Conservation (phyloP, 208 protist genomes). For the Leishmania turanica region DNA sequence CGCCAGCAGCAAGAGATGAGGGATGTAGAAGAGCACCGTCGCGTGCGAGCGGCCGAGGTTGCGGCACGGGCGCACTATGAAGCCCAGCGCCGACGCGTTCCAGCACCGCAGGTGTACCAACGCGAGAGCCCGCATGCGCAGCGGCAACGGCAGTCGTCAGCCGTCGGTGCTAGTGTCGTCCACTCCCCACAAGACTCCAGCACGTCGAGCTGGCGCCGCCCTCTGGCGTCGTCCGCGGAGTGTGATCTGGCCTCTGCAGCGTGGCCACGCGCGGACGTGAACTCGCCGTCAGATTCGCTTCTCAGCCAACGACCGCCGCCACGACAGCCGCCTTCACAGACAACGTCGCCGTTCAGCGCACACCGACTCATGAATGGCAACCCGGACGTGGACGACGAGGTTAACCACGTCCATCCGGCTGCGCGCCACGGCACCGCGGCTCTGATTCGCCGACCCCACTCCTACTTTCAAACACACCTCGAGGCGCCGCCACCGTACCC, state of each 20-base stretch:
- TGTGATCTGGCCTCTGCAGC: neutral
- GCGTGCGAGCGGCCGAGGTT: constrained; percentile 1
- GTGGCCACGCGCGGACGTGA: neutral
- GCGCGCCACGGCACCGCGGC: neutral
- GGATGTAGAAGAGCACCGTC: neutral
- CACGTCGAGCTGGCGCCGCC: neutral
- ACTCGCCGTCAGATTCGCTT: neutral
- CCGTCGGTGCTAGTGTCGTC: neutral
- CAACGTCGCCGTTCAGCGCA: neutral
- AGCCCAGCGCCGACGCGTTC: neutral
- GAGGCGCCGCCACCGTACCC: neutral
- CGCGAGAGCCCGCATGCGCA: neutral
- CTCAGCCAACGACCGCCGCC: neutral
- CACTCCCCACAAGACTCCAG: neutral
- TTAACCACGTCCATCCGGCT: neutral
- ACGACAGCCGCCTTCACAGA: neutral
- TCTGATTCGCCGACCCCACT: neutral
- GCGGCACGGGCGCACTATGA: constrained; percentile 10
- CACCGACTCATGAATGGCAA: constrained; percentile 16
- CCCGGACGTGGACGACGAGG: neutral
- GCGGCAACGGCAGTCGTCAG: neutral
- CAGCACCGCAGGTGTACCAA: neutral
- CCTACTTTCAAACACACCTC: neutral
- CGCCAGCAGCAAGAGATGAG: neutral
- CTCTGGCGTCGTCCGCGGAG: neutral